A percentile compares a stretch with the other conserved stretches of the same genome.
Evolutionary conservation across 2,329 filamentous ascomycete species (phyloP).

Genomic region (Pestalotiopsis sp.): DNA sequence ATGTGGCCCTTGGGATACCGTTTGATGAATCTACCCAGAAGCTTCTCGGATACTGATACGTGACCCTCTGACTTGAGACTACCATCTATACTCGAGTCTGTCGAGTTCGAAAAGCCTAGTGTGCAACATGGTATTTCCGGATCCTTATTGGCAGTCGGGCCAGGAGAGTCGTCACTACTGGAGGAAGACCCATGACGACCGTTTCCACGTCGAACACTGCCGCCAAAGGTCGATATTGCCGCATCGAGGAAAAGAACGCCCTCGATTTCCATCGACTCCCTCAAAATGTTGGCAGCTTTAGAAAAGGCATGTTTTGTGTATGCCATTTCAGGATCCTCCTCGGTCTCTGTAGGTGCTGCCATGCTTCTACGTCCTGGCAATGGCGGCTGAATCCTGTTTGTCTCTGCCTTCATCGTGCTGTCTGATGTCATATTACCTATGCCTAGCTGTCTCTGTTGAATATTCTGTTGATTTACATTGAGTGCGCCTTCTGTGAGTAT

Average conservation of each 20-base stretch:
- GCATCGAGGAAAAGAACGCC: conserved; percentile 39
- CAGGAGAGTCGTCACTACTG: neutral
- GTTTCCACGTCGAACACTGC: neutral
- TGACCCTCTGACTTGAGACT: conserved; percentile 13
- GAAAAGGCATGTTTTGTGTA: conserved; percentile 33
- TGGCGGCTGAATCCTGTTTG: neutral
- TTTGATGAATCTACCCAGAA: conserved; percentile 42
- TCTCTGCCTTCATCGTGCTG: neutral
- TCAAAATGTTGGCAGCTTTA: conserved; percentile 43
- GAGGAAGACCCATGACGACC: neutral
- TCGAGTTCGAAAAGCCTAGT: conserved; percentile 39
- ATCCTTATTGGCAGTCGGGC: conserved; percentile 15
- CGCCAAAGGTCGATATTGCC: conserved; percentile 17
- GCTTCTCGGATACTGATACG: conserved; percentile 33
- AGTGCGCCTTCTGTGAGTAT: conserved; percentile 19
- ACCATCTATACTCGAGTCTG: conserved; percentile 32
- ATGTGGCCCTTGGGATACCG: conserved; percentile 47
- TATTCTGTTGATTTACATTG: conserved; percentile 19
- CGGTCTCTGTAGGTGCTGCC: neutral
- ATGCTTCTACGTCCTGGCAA: neutral
- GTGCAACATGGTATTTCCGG: conserved; percentile 28
- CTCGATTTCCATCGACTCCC: conserved; percentile 43
- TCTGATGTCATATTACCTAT: neutral
- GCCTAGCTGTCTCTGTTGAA: neutral
- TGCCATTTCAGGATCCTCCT: conserved; percentile 1